phyloP scores from a whole-genome alignment of 352 stramenopile species.

The Hyaloperonospora brassicae region DNA sequence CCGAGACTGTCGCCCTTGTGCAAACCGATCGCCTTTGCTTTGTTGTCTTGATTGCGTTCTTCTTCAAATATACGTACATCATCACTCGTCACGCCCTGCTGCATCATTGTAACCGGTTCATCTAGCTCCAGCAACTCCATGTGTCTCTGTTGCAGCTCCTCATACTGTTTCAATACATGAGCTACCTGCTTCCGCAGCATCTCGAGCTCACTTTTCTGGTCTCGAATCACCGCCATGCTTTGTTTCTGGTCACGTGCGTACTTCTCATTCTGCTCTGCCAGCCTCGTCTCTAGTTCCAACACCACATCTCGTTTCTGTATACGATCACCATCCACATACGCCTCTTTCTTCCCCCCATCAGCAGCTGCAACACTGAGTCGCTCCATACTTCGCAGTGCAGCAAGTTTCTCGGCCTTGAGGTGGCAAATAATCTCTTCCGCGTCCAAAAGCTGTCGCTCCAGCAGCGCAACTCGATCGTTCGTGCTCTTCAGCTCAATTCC shows the following conservation, averaged over 20 bases:
- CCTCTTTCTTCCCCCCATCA: background rate
- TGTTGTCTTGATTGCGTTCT: constrained; percentile 23
- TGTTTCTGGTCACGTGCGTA: constrained; percentile 41
- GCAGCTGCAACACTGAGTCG: constrained; percentile 23
- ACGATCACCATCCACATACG: constrained; percentile 1
- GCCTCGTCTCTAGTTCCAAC: constrained; percentile 31
- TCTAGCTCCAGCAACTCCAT: constrained; percentile 32
- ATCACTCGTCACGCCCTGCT: constrained; percentile 12
- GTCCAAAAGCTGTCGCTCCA: constrained; percentile 52
- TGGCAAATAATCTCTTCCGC: constrained; percentile 71
- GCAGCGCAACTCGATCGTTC: constrained; percentile 41
- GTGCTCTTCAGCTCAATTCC: constrained; percentile 39
- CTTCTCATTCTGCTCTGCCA: constrained; percentile 30
- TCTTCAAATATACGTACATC: constrained; percentile 23
- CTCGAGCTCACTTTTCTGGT: constrained; percentile 48
- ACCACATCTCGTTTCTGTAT: constrained; percentile 22
- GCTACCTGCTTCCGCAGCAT: constrained; percentile 29
- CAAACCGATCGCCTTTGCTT: constrained; percentile 11
- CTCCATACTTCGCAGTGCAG: constrained; percentile 47
- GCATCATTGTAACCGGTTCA: constrained; percentile 11
- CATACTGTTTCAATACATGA: constrained; percentile 16
- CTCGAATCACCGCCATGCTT: constrained; percentile 49
- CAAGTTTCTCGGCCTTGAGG: constrained; percentile 61
- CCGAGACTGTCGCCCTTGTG: background rate
- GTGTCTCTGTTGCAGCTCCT: constrained; percentile 27